Evolutionary conservation across 495 filamentous ascomycete genomes (phyloP), one percentile per base, ranked within the genome.

Genomic region (Bacidia gigantensis): DNA sequence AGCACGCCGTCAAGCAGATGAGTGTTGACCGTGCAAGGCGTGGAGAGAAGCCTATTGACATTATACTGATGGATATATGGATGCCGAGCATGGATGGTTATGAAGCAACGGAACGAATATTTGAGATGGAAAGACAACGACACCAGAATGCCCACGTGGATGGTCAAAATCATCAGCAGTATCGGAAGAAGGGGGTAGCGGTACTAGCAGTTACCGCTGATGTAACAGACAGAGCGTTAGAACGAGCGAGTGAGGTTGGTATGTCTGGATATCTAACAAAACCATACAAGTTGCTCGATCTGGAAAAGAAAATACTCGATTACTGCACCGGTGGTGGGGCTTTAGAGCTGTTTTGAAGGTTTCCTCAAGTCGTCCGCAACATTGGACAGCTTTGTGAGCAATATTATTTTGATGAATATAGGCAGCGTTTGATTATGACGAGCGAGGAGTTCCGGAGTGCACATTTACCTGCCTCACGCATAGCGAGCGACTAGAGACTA

Each of bases 21-120:
- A 42, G 46, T 25, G 49, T 66, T 12, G 58, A 65, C 9, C 58
- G 65, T 18, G n/a, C 9, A 12, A 26, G 50, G 22, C 39, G 62
- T 26, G 21, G 53, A 25, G 51, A 63, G 39, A 49, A 58, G 50
- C 58, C 68, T 3, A 78, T 88, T 53, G 77, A 87, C 60, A 72
- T 84, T 0, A 71, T 89, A 20, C 64, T 88, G 24, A 89, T 89
- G 86, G 85, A 89, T 64, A 72, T 89, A 3, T 89, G 85, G 85
- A 89, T 89, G 85, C 86, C 85, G 1, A 71, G 78, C 52, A 84
- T 87, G 78, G 85, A 89, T 58, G 86, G 86, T 2, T 88, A 86
- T 51, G 79, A 88, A 61, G 85, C 85, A 3, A 79, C 84, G 0
- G 70, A 75, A 46, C 65, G 65, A 23, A 89, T 89, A 52, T 64